Evolutionary conservation across 2,329 filamentous ascomycete genomes (phyloP).

Genomic region (Intubia oerlemansii): DNA sequence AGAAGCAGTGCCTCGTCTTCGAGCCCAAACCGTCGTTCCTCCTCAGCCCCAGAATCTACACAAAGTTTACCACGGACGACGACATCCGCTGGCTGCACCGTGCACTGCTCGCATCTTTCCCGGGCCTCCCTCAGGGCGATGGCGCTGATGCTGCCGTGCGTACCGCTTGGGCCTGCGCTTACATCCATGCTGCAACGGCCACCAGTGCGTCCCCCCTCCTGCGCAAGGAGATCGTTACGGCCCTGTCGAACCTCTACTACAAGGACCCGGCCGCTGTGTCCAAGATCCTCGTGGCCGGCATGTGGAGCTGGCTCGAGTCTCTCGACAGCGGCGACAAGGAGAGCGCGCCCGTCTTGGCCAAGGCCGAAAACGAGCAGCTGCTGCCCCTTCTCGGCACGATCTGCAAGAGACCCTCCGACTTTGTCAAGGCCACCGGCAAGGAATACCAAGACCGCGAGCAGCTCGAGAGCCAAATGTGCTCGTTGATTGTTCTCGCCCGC

Average conservation of each 20-base stretch:
- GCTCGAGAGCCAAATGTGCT: slow-evolving; percentile 51
- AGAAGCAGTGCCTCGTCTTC: slow-evolving; percentile 42
- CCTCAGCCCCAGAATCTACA: slow-evolving; percentile 65
- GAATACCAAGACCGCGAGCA: slow-evolving; percentile 22
- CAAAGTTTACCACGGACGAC: slow-evolving; percentile 51
- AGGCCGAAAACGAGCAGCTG: slow-evolving; percentile 42
- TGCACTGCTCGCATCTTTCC: slow-evolving; percentile 42
- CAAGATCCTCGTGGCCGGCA: slow-evolving; percentile 41
- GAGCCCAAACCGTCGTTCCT: slow-evolving; percentile 78
- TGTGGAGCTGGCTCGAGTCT: slow-evolving; percentile 62
- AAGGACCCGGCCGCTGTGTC: slow-evolving; percentile 35
- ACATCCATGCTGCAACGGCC: slow-evolving; percentile 59
- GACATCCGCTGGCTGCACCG: slow-evolving; percentile 61
- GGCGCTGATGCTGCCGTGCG: slow-evolving; percentile 26
- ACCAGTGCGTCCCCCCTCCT: slow-evolving; percentile 35
- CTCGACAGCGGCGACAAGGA: slow-evolving; percentile 59
- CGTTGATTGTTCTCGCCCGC: slow-evolving; percentile 57
- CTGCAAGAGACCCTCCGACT: slow-evolving; percentile 33
- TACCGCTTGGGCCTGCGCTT: slow-evolving; percentile 61
- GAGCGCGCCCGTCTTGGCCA: slow-evolving; percentile 42
- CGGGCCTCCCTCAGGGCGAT: slow-evolving; percentile 25
- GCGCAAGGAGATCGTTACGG: slow-evolving; percentile 38
- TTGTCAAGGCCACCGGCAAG: slow-evolving; percentile 17
- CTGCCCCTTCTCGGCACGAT: slow-evolving; percentile 39
- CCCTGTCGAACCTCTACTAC: slow-evolving; percentile 44